These are phyloP conservation scores for Metarhizium robertsii DNA, from an alignment of 2,329 filamentous ascomycete species.

Conservation along the genomic window DNA sequence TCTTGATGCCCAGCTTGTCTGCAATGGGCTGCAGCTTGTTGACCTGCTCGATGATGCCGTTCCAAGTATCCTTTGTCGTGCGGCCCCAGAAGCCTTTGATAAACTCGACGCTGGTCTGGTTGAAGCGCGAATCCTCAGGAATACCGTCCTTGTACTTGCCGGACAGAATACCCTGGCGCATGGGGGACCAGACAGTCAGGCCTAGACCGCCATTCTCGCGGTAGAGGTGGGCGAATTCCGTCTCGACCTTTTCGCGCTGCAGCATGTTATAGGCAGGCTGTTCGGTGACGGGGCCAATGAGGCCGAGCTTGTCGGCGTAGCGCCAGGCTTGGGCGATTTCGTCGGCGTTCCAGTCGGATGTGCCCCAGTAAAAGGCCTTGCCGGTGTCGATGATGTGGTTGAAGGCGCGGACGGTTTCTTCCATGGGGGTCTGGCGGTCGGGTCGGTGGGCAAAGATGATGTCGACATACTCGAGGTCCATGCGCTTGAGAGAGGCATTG, in stretches of 20 bases:
- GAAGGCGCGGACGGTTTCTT: constrained; percentile 62
- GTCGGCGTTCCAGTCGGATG: constrained; percentile 56
- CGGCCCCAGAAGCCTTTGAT: constrained; percentile 43
- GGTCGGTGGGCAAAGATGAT: constrained; percentile 61
- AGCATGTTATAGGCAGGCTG: constrained; percentile 61
- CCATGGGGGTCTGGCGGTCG: constrained; percentile 59
- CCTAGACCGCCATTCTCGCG: constrained; percentile 46
- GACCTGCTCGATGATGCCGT: constrained; percentile 48
- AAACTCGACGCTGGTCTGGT: constrained; percentile 45
- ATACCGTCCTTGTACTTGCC: constrained; percentile 60
- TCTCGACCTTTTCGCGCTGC: constrained; percentile 51
- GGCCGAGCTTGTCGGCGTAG: constrained; percentile 47
- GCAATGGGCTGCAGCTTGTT: constrained; percentile 53
- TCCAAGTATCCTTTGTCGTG: constrained; percentile 43
- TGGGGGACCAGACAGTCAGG: constrained; percentile 53
- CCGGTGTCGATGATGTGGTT: constrained; percentile 60
- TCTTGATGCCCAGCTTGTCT: constrained; percentile 50
- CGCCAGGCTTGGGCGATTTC: constrained; percentile 56
- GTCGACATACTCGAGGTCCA: constrained; percentile 54
- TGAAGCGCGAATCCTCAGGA: constrained; percentile 49
- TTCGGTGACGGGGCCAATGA: constrained; percentile 57
- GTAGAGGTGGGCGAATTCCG: constrained; percentile 52
- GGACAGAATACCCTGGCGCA: constrained; percentile 48
- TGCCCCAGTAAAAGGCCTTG: constrained; percentile 64
- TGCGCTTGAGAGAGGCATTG: constrained; percentile 46